Evolutionary conservation across 164 flowering plant genomes (phyloP).

Genomic region (Sedum album): DNA sequence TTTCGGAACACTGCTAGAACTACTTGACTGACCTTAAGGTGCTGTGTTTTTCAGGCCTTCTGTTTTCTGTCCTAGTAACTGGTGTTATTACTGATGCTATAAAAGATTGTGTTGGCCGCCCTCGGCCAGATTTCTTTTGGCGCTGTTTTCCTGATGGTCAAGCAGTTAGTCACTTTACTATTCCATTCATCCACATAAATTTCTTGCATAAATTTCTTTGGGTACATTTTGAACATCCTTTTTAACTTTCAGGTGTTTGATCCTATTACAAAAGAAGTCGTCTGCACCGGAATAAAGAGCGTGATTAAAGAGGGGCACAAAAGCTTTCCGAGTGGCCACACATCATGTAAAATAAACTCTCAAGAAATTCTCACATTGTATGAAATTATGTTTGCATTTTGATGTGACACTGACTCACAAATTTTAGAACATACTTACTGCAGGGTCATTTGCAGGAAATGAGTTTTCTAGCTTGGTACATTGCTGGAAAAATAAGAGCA

Average conservation of each 20-base stretch:
- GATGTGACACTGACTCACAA: neutral
- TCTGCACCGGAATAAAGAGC: conserved; percentile 49
- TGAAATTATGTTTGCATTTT: too few relatives aligned
- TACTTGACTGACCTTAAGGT: neutral
- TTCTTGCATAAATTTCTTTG: neutral
- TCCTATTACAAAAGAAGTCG: conserved; percentile 33
- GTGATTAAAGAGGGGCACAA: conserved; percentile 89
- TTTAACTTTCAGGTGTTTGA: conserved; percentile 33
- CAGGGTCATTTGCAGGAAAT: neutral
- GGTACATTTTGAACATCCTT: neutral
- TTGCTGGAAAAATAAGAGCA: conserved; percentile 51
- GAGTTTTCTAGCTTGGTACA: conserved; percentile 46
- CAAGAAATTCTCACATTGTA: neutral
- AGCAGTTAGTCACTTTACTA: conserved; percentile 23
- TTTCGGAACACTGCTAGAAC: neutral
- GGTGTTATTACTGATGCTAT: conserved; percentile 71
- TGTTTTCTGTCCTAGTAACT: conserved; percentile 59
- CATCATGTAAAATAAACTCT: conserved; percentile 33
- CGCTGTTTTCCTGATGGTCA: conserved; percentile 80
- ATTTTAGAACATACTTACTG: neutral
- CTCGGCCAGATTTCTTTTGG: conserved; percentile 67
- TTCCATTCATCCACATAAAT: neutral
- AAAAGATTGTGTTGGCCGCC: conserved; percentile 68
- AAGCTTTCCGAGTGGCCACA: conserved; percentile 42
- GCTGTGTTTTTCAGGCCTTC: conserved; percentile 36